Conservation (phyloP, 1,139 yeast genomes). For the Torulaspora globosa region DNA sequence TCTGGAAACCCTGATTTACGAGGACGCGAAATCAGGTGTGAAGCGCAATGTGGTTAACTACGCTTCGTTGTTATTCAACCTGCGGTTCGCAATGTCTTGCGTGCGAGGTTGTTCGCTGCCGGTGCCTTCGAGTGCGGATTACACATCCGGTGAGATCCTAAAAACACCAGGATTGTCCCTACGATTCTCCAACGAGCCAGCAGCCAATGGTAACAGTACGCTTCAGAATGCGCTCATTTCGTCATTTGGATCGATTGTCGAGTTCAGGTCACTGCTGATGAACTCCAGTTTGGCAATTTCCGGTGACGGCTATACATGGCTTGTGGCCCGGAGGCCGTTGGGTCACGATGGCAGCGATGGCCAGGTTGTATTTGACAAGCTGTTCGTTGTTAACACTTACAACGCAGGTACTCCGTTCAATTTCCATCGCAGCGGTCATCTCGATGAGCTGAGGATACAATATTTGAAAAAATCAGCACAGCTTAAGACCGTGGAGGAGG, state of each 20-base stretch:
- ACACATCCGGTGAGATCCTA: constrained; percentile 38
- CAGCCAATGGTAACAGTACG: constrained; percentile 24
- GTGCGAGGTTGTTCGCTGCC: constrained; percentile 38
- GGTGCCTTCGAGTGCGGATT: constrained; percentile 13
- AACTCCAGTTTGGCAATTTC: constrained; percentile 60
- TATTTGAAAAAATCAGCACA: constrained; percentile 8
- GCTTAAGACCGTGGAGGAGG: constrained; percentile 8
- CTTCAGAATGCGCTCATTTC: constrained; percentile 46
- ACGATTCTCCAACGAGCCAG: constrained; percentile 41
- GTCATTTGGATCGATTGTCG: constrained; percentile 65
- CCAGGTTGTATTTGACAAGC: constrained; percentile 40
- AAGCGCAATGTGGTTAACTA: constrained; percentile 46
- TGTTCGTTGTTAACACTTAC: constrained; percentile 70
- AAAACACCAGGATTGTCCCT: constrained; percentile 42
- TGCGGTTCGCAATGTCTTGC: constrained; percentile 56
- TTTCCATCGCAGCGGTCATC: constrained; percentile 32
- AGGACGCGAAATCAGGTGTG: constrained; percentile 31
- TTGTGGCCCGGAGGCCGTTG: constrained; percentile 53
- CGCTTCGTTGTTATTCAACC: constrained; percentile 57
- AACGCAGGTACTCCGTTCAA: constrained; percentile 63
- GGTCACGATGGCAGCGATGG: constrained; percentile 27
- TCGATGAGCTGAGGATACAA: constrained; percentile 26
- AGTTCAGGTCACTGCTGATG: constrained; percentile 59
- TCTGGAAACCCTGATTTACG: constrained; percentile 31
- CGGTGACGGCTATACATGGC: constrained; percentile 76